phyloP scores from a whole-genome alignment of 148 eudicot genomes.

The Cornus kousa region DNA sequence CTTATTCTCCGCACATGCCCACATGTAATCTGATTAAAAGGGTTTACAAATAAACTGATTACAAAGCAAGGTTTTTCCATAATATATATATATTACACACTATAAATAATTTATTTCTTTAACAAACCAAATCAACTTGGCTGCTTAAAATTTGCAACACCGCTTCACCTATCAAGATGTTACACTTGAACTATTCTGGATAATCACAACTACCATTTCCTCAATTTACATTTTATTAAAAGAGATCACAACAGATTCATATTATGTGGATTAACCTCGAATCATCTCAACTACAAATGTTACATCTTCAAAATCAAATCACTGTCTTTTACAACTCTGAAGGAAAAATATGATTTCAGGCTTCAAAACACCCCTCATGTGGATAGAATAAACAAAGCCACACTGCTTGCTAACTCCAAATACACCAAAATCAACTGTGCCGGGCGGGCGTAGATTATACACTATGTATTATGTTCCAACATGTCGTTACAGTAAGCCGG shows the following conservation, averaged over 20 bases:
- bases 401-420: constrained; percentile 22
- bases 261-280: neutral
- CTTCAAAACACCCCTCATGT: neutral
- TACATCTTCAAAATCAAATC: neutral
- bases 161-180: neutral
- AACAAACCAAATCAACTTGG: neutral
- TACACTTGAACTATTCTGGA: neutral
- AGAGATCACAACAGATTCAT: neutral
- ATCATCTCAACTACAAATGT: neutral
- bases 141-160: neutral
- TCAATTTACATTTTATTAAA: neutral
- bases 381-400: constrained; percentile 3
- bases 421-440: constrained; percentile 25
- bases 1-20: no score
- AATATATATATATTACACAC: no score
- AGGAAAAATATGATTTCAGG: neutral
- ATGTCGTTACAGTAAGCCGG: constrained; percentile 32
- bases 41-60: no score
- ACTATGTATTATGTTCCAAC: constrained; percentile 10
- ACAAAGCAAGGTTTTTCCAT: no score
- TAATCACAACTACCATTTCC: neutral
- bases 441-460: constrained; percentile 7
- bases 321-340: neutral
- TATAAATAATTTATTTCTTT: no score
- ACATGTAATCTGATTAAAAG: no score